Evolutionary conservation across 352 stramenopile genomes (phyloP).

Genomic region (Globisporangium middletonii): DNA sequence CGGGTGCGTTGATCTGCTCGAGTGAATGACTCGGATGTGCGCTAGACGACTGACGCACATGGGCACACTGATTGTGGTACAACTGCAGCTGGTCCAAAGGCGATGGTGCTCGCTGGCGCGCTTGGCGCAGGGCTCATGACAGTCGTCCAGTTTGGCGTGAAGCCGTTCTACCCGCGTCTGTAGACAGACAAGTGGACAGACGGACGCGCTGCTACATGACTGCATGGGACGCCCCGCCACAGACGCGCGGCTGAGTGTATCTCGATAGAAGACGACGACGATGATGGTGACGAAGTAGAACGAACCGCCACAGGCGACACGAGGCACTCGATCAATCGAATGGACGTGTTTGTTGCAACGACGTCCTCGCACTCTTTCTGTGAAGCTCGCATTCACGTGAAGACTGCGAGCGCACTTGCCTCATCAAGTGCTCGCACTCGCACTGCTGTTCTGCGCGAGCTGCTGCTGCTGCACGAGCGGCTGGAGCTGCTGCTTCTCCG

Average conservation of each 20-base stretch:
- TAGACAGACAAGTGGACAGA: constrained; percentile 20
- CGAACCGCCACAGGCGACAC: neutral
- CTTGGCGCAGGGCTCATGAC: constrained; percentile 79
- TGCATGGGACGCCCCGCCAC: too few relatives aligned
- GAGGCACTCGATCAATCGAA: neutral
- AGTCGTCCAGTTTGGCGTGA: constrained; percentile 80
- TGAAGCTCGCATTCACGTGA: too few relatives aligned
- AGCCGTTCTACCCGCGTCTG: constrained; percentile 76
- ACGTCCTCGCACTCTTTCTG: too few relatives aligned
- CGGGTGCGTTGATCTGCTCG: constrained; percentile 18
- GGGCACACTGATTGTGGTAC: neutral
- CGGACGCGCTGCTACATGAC: too few relatives aligned
- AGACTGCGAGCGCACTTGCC: neutral
- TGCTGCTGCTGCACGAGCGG: constrained; percentile 75
- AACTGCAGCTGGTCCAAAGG: constrained; percentile 50
- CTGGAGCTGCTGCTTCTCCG: constrained; percentile 83
- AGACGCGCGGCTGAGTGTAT: neutral
- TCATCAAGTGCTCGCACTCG: constrained; percentile 5
- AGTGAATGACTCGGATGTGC: neutral
- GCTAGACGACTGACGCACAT: neutral
- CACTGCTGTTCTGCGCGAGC: constrained; percentile 19
- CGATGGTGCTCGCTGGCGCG: constrained; percentile 77
- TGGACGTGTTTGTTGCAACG: neutral
- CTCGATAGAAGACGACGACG: neutral
- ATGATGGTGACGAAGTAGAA: neutral